Evolutionary conservation across 2,329 filamentous ascomycete genomes (phyloP), one percentile per base, ranked within the genome.

Genomic region (Lojkania enalia): DNA sequence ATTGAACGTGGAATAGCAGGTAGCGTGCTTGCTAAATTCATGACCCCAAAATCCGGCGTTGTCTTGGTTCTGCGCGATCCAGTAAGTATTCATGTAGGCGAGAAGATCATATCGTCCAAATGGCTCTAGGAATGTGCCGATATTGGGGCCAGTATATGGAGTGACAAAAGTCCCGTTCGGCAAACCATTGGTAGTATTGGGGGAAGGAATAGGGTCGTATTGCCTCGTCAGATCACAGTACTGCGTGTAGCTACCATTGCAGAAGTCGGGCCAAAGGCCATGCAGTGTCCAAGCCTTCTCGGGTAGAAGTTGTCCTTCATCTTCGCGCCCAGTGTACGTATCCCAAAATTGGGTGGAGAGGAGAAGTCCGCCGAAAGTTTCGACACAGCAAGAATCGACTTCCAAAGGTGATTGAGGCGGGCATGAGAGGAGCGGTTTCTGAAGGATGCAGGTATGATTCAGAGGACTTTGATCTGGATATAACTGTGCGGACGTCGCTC

Each of bases 21-120:
- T 86, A 2, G 77, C 83, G 66, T 85, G 83, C 72, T 86, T 86
- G 69, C 74, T 77, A 72, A 83, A 86, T 61, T 86, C 83, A 71
- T 86, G 83, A 29, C 69, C 83, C 83, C 83, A 86, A 69, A 87
- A 80, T 23, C 78, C 74, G 39, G 71, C 64, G 68, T 83, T 86
- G 12, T 77, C 73, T 37, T 77, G 75, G 48, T 71, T 70, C 52
- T 81, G 80, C 36, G 76, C 76, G 52, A 85, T 75, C 84, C 84
- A 87, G 75, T 76, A 77, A 58, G 77, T 82, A 60, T 83, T 80
- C 84, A 87, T 87, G 71, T 77, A 87, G n/a, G 73, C 76, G 2
- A 86, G 74, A 2, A 86, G 72, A 58, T 85, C 82, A 50, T 73
- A 74, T 52, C 77, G 78, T 45, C 79, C 80, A 54, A 84, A 80